Evolutionary conservation across 495 filamentous ascomycete species (phyloP).

Genomic region (Penicillium verhagenii): DNA sequence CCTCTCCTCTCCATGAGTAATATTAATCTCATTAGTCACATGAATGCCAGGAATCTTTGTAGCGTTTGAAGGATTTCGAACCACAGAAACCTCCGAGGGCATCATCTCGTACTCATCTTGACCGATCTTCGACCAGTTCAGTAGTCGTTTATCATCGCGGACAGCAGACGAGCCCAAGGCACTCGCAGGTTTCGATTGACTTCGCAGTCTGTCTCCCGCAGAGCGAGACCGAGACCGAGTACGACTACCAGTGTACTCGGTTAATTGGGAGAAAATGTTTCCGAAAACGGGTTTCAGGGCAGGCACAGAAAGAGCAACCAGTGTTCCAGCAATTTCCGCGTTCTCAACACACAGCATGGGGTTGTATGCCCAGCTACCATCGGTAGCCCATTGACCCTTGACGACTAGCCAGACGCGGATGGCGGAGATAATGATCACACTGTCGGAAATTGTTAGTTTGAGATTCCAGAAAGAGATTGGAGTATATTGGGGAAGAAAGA

Average conservation of each 20-base stretch:
- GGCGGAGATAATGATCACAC: slow-evolving; percentile 43
- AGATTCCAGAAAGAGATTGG: too few species aligned
- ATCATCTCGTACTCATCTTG: slow-evolving; percentile 33
- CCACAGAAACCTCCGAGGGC: slow-evolving; percentile 24
- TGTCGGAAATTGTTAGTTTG: slow-evolving; percentile 13
- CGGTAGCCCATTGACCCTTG: slow-evolving; percentile 36
- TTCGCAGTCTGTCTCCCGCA: slow-evolving; percentile 7
- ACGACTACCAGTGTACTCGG: slow-evolving; percentile 26
- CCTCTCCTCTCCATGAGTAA: slow-evolving; percentile 3
- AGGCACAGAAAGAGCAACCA: slow-evolving; percentile 46
- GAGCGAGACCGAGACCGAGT: slow-evolving; percentile 20
- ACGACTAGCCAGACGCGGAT: slow-evolving; percentile 43
- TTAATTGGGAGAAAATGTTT: slow-evolving; percentile 24
- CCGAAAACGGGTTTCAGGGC: slow-evolving; percentile 45
- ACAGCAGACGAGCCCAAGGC: slow-evolving; percentile 10
- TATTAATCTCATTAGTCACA: slow-evolving; percentile 26
- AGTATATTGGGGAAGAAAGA: not conserved
- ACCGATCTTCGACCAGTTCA: slow-evolving; percentile 23
- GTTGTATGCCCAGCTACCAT: slow-evolving; percentile 46
- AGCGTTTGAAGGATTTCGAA: slow-evolving; percentile 6
- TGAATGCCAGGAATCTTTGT: slow-evolving; percentile 17
- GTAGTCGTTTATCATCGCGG: slow-evolving; percentile 25
- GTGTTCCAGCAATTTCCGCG: slow-evolving; percentile 42
- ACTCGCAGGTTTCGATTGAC: slow-evolving; percentile 20
- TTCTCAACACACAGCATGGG: slow-evolving; percentile 46